These are phyloP conservation scores for Trichoderma koningiopsis DNA, from an alignment of 2,329 filamentous ascomycete genomes.

Conservation along the genomic window DNA sequence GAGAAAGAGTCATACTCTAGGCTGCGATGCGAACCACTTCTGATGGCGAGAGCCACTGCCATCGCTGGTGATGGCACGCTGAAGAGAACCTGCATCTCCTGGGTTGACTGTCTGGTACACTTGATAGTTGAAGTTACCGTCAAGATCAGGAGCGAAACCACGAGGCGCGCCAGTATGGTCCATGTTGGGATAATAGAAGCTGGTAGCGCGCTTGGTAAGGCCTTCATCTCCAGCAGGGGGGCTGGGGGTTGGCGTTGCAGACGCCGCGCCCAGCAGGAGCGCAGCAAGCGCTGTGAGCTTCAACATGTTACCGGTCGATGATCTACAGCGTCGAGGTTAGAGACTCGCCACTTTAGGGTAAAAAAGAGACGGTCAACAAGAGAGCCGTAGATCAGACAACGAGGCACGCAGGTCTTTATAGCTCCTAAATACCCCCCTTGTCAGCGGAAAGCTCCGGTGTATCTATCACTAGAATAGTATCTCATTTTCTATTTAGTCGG, in stretches of 20 bases:
- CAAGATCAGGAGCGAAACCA: constrained; percentile 46
- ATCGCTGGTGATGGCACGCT: constrained; percentile 44
- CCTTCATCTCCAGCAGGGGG: constrained; percentile 21
- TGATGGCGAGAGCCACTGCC: constrained; percentile 39
- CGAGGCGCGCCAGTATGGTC: constrained; percentile 42
- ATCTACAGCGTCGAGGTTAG: not conserved
- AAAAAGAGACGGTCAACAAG: not conserved
- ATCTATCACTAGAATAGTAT: not conserved
- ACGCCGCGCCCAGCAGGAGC: constrained; percentile 28
- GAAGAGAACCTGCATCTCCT: constrained; percentile 43
- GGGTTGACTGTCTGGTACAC: constrained; percentile 44
- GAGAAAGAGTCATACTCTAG: constrained; percentile 37
- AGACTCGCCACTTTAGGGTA: not conserved
- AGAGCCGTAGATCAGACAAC: not conserved
- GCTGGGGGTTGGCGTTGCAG: constrained; percentile 28
- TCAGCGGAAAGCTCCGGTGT: not conserved
- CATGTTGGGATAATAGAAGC: constrained; percentile 48
- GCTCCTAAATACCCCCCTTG: not conserved
- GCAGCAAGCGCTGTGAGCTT: constrained; percentile 27
- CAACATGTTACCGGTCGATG: constrained; percentile 27
- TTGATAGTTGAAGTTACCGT: constrained; percentile 41
- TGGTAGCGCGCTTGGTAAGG: constrained; percentile 30
- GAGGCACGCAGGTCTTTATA: constrained; percentile 8
- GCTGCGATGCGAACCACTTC: constrained; percentile 47
- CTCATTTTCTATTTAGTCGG: not conserved